Percentiles rank a stretch among this genome's conserved stretches.
phyloP scores from a whole-genome alignment of 257 asterid species.

The Fraxinus americana region DNA sequence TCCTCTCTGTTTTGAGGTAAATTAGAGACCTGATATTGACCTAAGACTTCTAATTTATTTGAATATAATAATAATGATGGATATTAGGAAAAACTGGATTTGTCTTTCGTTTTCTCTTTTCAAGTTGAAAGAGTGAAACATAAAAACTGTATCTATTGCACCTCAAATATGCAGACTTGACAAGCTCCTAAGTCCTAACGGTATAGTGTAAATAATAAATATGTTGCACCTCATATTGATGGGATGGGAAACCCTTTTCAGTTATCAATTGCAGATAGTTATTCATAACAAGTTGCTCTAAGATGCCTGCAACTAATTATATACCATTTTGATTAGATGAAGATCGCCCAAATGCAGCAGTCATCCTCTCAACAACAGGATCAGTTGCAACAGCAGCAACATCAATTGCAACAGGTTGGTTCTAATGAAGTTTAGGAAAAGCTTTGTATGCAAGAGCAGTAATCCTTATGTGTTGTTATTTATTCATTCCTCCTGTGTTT shows the following conservation, averaged over 20 bases:
- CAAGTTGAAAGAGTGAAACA: neutral
- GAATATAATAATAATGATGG: neutral
- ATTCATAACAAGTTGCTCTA: neutral
- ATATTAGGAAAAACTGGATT: neutral
- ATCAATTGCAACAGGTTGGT: conserved; percentile 60
- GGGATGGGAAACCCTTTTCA: neutral
- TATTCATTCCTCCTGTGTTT: neutral
- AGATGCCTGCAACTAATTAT: conserved; percentile 22
- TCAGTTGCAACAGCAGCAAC: conserved; percentile 52
- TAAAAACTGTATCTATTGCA: neutral
- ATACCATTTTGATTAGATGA: conserved; percentile 43
- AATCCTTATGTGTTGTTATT: neutral
- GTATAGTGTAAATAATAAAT: neutral
- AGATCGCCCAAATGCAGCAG: conserved; percentile 61
- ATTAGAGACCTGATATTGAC: neutral
- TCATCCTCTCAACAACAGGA: conserved; percentile 65
- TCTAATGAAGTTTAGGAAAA: conserved; percentile 2
- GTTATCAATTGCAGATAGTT: neutral
- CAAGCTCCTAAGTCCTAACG: neutral
- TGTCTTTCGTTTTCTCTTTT: neutral
- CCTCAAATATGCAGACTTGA: neutral
- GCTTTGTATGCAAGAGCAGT: conserved; percentile 8
- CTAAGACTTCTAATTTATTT: neutral
- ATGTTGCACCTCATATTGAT: neutral
- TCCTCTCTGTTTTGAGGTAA: neutral